Conservation (phyloP, 2,329 filamentous ascomycete genomes). For the Trichoderma pleuroti region DNA sequence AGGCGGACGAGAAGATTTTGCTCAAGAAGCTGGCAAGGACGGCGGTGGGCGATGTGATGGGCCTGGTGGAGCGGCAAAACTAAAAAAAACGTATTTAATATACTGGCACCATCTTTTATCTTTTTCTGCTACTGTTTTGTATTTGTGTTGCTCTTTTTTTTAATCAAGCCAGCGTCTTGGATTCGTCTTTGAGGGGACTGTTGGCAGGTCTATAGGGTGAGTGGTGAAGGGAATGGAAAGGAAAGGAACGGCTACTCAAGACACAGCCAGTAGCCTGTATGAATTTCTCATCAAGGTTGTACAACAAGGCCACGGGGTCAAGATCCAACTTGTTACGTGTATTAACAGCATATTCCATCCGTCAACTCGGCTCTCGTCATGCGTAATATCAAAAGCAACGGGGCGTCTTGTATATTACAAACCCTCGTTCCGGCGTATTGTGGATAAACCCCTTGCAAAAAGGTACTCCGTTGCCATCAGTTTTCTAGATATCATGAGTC, state of each 20-base stretch:
- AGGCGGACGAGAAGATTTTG: constrained; percentile 77
- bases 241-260: not conserved
- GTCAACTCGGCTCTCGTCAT: not conserved
- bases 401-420: not conserved
- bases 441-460: not conserved
- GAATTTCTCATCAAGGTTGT: not conserved
- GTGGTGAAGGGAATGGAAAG: too few species aligned
- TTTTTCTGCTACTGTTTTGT: not conserved
- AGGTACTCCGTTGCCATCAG: not conserved
- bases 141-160: not conserved
- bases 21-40: constrained; percentile 84
- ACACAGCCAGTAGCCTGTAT: not conserved
- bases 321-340: not conserved
- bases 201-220: not conserved
- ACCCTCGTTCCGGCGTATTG: not conserved
- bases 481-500: not conserved
- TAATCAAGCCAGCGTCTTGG: not conserved
- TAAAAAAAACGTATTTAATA: constrained; percentile 9
- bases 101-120: not conserved
- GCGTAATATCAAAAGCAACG: not conserved
- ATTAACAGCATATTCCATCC: not conserved
- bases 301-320: not conserved
- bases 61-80: constrained; percentile 43
- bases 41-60: constrained; percentile 61
- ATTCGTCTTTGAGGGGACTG: not conserved